A percentile compares a stretch with the other conserved stretches of the same genome.
Evolutionary conservation across 345 rosid species (phyloP).

Genomic region (Brassica rapa): DNA sequence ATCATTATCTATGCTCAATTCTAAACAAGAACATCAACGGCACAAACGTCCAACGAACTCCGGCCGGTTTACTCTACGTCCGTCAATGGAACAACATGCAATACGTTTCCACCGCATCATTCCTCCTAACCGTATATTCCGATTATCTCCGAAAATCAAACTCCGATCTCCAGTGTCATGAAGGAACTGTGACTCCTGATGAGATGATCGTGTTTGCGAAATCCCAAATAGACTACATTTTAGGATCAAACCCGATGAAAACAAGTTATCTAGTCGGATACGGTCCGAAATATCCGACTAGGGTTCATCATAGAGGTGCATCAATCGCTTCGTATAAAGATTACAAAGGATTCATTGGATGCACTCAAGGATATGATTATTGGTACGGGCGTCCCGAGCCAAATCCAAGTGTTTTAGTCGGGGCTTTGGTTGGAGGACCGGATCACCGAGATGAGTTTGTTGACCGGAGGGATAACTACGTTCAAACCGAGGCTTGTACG

Average conservation of each 20-base stretch:
- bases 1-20: slow-evolving; percentile 78
- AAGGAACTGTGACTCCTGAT: slow-evolving; percentile 43
- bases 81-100: slow-evolving; percentile 99
- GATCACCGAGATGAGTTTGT: slow-evolving; percentile 53
- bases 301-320: slow-evolving; percentile 94
- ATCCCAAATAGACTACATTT: slow-evolving; percentile 81
- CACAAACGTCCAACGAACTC: slow-evolving; percentile 62
- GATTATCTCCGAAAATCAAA: slow-evolving; percentile 53
- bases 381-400: slow-evolving; percentile 53
- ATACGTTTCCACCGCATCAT: slow-evolving; percentile 76
- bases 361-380: slow-evolving; percentile 75
- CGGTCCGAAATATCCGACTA: slow-evolving; percentile 65
- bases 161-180: slow-evolving; percentile 50
- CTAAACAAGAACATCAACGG: slow-evolving; percentile 61
- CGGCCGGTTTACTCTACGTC: slow-evolving; percentile 73
- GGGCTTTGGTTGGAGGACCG: slow-evolving; percentile 78
- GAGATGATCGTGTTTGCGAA: slow-evolving; percentile 60
- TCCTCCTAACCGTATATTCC: slow-evolving; percentile 75
- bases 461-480: slow-evolving; percentile 55
- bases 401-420: slow-evolving; percentile 63
- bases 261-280: slow-evolving; percentile 85
- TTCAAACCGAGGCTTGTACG: slow-evolving; percentile 61
- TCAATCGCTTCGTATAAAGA: slow-evolving; percentile 74
- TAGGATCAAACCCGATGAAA: slow-evolving; percentile 81
- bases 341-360: slow-evolving; percentile 82